These are phyloP conservation scores for Combretum micranthum DNA, from an alignment of 345 rosid species.

Conservation along the genomic window DNA sequence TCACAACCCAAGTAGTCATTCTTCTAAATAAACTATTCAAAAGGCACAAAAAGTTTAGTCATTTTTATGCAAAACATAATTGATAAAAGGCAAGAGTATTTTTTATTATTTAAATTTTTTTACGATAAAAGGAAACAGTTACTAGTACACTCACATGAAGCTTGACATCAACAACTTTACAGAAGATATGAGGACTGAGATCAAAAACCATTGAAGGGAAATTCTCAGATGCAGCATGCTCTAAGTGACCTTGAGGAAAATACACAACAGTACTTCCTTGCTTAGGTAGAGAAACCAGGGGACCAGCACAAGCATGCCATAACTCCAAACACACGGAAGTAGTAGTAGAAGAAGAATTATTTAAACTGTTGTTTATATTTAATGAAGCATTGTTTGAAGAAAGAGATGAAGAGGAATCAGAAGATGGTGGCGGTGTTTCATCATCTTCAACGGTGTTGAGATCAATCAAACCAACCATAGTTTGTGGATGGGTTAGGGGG, in stretches of 20 bases:
- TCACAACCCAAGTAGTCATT: not conserved
- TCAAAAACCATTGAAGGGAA: constrained; percentile 8
- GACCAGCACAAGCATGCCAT: constrained; percentile 99
- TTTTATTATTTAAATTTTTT: not conserved
- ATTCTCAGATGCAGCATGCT: constrained; percentile 53
- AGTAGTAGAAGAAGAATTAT: constrained; percentile 24
- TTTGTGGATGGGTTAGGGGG: not conserved
- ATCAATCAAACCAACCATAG: constrained; percentile 89
- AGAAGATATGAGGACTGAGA: constrained; percentile 33
- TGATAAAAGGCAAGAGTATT: no score
- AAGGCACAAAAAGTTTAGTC: no score
- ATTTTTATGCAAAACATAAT: no score
- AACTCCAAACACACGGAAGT: constrained; percentile 74
- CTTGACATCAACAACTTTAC: constrained; percentile 92
- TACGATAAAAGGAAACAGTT: not conserved
- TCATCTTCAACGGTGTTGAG: constrained; percentile 90
- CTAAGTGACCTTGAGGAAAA: constrained; percentile 94
- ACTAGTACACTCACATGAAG: constrained; percentile 56
- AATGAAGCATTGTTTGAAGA: constrained; percentile 39
- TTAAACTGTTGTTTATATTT: constrained; percentile 40
- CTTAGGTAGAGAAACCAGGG: constrained; percentile 80
- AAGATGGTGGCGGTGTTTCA: constrained; percentile 61
- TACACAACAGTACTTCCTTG: constrained; percentile 76
- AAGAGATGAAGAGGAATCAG: constrained; percentile 46
- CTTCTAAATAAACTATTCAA: not conserved